Evolutionary conservation across 441 rosid genomes (phyloP).

Genomic region (Brassica hybrid): DNA sequence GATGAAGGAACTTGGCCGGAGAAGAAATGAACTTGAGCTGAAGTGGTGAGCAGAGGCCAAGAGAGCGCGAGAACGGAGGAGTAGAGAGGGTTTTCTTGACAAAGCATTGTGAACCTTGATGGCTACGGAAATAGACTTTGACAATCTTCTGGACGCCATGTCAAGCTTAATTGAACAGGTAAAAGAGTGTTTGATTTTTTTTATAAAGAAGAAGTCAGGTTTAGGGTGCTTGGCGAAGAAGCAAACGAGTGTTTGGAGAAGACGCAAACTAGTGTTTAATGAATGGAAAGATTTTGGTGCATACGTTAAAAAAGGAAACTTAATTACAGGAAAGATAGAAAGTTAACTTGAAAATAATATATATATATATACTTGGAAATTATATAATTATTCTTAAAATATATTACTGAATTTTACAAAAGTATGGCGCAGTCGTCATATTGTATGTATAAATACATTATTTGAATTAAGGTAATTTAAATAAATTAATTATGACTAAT

Average conservation of each 20-base stretch:
- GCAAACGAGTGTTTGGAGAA: slow-evolving; percentile 14
- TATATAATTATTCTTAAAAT: background rate
- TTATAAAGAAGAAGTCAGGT: background rate
- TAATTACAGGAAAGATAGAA: background rate
- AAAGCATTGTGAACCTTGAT: background rate
- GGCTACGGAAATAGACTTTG: slow-evolving; percentile 1
- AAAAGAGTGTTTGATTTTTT: background rate
- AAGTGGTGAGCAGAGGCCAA: too few relatives aligned
- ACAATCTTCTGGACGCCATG: slow-evolving; percentile 31
- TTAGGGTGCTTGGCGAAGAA: slow-evolving; percentile 4
- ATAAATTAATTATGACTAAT: too few relatives aligned
- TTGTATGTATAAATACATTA: too few relatives aligned
- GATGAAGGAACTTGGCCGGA: too few relatives aligned
- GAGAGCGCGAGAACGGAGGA: too few relatives aligned
- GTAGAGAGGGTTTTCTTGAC: background rate
- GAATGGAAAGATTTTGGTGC: background rate
- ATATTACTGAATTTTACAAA: background rate
- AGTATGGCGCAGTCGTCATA: too few relatives aligned
- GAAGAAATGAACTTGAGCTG: too few relatives aligned
- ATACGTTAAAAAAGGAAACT: background rate
- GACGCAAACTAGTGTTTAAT: background rate
- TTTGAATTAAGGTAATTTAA: too few relatives aligned
- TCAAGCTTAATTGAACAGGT: background rate
- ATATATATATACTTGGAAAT: background rate
- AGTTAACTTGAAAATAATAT: background rate